phyloP scores from a whole-genome alignment of 2,329 filamentous ascomycete genomes.

The Fusarium sp. region DNA sequence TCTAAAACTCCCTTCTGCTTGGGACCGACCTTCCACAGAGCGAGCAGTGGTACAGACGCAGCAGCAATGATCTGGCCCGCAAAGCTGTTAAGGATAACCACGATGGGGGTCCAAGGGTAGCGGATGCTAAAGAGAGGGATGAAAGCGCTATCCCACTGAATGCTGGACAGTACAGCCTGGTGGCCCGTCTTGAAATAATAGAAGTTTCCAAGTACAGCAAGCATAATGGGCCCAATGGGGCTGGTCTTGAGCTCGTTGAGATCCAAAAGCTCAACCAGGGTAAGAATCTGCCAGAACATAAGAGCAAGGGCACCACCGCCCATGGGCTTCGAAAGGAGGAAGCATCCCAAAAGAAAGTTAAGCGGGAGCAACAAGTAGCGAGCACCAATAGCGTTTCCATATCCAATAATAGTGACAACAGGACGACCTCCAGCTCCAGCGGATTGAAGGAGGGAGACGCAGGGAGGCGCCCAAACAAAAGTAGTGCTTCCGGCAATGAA shows the following conservation, averaged over 20 bases:
- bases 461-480: constrained; percentile 87
- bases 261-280: constrained; percentile 73
- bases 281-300: constrained; percentile 88
- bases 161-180: constrained; percentile 84
- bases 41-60: constrained; percentile 80
- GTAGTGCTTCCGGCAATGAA: constrained; percentile 86
- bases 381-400: constrained; percentile 91
- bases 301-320: constrained; percentile 85
- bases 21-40: constrained; percentile 89
- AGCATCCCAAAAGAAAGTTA: constrained; percentile 79
- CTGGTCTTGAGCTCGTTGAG: constrained; percentile 69
- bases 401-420: constrained; percentile 84
- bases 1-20: constrained; percentile 76
- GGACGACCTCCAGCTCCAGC: constrained; percentile 57
- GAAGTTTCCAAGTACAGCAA: constrained; percentile 90
- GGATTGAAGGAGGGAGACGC: constrained; percentile 75
- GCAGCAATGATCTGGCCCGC: constrained; percentile 88
- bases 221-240: constrained; percentile 83
- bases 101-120: constrained; percentile 89
- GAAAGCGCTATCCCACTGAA: constrained; percentile 97
- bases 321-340: constrained; percentile 93
- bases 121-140: constrained; percentile 83
- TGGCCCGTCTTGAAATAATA: constrained; percentile 99
- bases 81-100: constrained; percentile 87
- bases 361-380: constrained; percentile 87